Evolutionary conservation across 805 yeast genomes (phyloP), one percentile per base, ranked within the genome.

Genomic region (Candida sphagnicola): DNA sequence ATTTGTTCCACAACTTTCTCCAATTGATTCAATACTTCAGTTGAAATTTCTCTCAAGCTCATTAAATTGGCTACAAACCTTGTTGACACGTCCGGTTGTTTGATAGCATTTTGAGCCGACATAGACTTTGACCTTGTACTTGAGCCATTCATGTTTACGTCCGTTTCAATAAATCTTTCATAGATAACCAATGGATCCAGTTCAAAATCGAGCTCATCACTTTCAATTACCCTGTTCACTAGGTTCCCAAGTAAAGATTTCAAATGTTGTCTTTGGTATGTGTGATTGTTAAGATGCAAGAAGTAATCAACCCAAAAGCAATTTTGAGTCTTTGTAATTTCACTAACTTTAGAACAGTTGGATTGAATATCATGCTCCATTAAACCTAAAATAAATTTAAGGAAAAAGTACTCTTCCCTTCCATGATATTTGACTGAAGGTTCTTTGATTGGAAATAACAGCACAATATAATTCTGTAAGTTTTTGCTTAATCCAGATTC

Each of bases 31-130:
- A 87, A 67, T 8, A 85, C 62, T 39, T 78, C 77, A 18, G 83
- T 76, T 0, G 87, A 67, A 31, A 74, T 69, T 45, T 85, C 95
- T 57, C 98, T 76, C 37, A 93, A 61, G 16, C 66, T 65, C 59
- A 85, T 85, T 51, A 93, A 65, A 49, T 93, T 90, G 25, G 70
- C 60, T 24, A 93, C 81, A 56, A 87, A 93, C 31, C 72, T 70
- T 0, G 63, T 60, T 24, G 93, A 75, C 0, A 91, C 88, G n/a
- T 74, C 80, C 1, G 80, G 75, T 47, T 86, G 90, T 46, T 82
- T 83, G 44, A 91, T 86, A 1, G 98, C 95, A 28, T 65, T 70
- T 38, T 77, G 82, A 0, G 85, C 80, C 4, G 78, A 54, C 3
- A 72, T 54, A 15, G 67, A 57, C 2, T 65, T 51, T 41, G 69